phyloP scores from a whole-genome alignment of 2,329 filamentous ascomycete genomes.

The Paracorniculantispora psalliotae region DNA sequence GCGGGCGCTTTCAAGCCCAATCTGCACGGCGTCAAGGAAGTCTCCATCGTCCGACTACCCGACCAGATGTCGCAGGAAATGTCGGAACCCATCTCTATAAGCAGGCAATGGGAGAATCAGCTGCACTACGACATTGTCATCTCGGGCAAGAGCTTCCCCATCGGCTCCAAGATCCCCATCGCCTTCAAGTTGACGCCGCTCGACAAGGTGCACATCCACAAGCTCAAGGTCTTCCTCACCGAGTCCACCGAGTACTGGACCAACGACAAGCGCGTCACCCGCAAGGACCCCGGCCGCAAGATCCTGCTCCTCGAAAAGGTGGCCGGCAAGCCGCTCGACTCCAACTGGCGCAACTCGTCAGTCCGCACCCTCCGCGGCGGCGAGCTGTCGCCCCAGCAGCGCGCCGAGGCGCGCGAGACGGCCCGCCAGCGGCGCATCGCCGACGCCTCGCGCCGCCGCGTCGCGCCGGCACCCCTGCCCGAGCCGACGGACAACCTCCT shows the following conservation, averaged over 20 bases:
- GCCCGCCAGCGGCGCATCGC: conserved; percentile 49
- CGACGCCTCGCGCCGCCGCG: conserved; percentile 42
- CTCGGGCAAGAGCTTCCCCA: conserved; percentile 88
- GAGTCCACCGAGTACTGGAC: conserved; percentile 92
- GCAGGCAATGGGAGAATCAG: conserved; percentile 90
- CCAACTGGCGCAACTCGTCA: conserved; percentile 69
- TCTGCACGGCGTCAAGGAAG: conserved; percentile 74
- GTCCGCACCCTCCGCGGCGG: conserved; percentile 75
- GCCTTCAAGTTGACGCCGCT: conserved; percentile 90
- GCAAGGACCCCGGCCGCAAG: conserved; percentile 79
- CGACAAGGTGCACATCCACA: conserved; percentile 88
- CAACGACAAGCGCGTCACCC: conserved; percentile 75
- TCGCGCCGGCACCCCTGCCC: conserved; percentile 38
- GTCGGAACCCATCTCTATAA: conserved; percentile 90
- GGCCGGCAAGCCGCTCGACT: conserved; percentile 70
- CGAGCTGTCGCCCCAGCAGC: conserved; percentile 55
- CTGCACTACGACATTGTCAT: conserved; percentile 95
- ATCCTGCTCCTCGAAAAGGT: conserved; percentile 84
- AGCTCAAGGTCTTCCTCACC: conserved; percentile 85
- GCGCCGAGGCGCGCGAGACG: conserved; percentile 42
- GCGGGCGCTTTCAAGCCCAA: conserved; percentile 89
- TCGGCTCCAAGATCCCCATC: conserved; percentile 83
- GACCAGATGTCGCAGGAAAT: conserved; percentile 85
- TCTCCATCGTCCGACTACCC: conserved; percentile 77
- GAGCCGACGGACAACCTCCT: conserved; percentile 65